Percentiles rank a stretch among this genome's conserved stretches.
These are phyloP conservation scores for Eucalyptus marginata DNA, from an alignment of 345 rosid species.

Conservation along the genomic window DNA sequence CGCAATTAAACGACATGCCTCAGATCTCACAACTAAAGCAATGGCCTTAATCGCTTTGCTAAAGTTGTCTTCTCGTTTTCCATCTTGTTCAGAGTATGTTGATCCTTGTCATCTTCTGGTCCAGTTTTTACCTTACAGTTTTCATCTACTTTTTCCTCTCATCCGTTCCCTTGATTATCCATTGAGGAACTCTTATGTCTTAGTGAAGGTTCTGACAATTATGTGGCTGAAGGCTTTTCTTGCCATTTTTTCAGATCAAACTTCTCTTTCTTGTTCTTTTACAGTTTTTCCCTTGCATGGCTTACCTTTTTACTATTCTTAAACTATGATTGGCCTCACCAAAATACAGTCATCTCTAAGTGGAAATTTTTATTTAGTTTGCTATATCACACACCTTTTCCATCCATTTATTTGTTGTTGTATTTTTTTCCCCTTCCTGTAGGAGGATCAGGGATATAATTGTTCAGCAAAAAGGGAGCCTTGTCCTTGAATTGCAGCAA, in stretches of 20 bases:
- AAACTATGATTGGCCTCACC: background rate
- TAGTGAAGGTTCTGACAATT: background rate
- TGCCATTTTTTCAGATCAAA: background rate
- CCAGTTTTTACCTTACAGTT: background rate
- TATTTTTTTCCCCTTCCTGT: background rate
- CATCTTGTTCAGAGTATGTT: slow-evolving; percentile 85
- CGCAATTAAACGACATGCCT: slow-evolving; percentile 50
- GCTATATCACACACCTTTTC: background rate
- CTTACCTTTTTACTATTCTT: background rate
- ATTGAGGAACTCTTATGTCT: background rate
- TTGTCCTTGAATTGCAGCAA: slow-evolving; percentile 99
- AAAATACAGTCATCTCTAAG: background rate
- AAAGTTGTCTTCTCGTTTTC: slow-evolving; percentile 95
- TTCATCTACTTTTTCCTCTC: background rate
- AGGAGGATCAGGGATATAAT: slow-evolving; percentile 77
- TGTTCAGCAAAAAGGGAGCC: slow-evolving; percentile 67
- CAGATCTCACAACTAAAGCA: slow-evolving; percentile 76
- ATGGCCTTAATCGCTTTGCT: slow-evolving; percentile 88
- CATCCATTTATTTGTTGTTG: background rate
- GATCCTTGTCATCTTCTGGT: background rate
- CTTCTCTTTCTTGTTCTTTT: background rate
- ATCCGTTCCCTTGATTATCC: background rate
- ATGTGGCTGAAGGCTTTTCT: background rate
- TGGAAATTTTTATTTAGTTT: background rate
- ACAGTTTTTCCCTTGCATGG: background rate